Conservation (phyloP, 2,329 filamentous ascomycete species). For the Claviceps sp. region DNA sequence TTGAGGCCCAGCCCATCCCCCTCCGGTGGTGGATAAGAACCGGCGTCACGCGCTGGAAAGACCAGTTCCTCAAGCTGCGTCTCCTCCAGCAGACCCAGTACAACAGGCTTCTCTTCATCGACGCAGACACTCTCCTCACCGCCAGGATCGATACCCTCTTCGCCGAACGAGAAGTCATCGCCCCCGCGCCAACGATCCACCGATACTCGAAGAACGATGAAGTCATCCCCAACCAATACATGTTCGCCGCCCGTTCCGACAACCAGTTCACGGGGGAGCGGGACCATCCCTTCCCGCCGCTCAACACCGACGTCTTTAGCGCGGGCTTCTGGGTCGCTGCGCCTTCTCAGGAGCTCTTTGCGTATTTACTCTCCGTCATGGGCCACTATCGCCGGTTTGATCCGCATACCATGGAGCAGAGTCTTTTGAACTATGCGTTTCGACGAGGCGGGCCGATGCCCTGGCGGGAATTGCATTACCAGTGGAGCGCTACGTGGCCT, state of each 20-base stretch:
- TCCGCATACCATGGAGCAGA: conserved; percentile 26
- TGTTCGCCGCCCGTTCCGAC: conserved; percentile 21
- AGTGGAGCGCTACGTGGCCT: conserved; percentile 27
- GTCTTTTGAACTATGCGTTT: conserved; percentile 30
- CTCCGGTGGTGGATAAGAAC: conserved; percentile 20
- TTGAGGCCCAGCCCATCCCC: conserved; percentile 12
- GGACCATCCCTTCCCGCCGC: conserved; percentile 23
- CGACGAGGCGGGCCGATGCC: conserved; percentile 26
- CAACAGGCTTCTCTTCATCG: conserved; percentile 27
- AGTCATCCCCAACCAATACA: conserved; percentile 17
- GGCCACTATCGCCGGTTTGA: conserved; percentile 22
- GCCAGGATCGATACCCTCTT: conserved; percentile 17
- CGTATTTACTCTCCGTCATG: conserved; percentile 24
- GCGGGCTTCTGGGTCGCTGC: conserved; percentile 27
- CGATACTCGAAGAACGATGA: conserved; percentile 24
- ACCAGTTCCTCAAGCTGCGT: conserved; percentile 29
- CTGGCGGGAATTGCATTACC: conserved; percentile 23
- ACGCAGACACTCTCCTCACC: conserved; percentile 27
- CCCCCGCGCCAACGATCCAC: background rate
- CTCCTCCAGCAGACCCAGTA: conserved; percentile 27
- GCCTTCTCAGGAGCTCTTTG: conserved; percentile 23
- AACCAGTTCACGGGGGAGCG: conserved; percentile 16
- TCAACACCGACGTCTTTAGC: conserved; percentile 19
- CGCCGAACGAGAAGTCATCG: background rate
- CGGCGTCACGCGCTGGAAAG: conserved; percentile 24